These are phyloP conservation scores for Avicennia marina DNA, from an alignment of 257 asterid genomes.

Conservation along the genomic window DNA sequence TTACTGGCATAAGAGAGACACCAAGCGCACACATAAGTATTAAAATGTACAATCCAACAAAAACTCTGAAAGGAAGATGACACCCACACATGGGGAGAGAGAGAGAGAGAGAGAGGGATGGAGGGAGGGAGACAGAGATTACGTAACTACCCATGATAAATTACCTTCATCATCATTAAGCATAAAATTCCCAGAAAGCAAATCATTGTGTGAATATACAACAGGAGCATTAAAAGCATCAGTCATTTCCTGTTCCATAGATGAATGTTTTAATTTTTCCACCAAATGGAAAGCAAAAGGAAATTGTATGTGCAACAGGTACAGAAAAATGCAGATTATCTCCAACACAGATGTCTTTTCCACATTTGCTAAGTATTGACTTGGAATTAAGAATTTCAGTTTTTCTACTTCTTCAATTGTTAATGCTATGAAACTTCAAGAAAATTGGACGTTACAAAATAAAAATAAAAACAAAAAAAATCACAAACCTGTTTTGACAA, in stretches of 20 bases:
- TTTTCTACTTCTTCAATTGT: background rate
- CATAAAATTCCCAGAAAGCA: conserved; percentile 95
- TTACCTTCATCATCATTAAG: conserved; percentile 84
- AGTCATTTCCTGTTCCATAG: conserved; percentile 67
- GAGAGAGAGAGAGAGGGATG: too few relatives aligned
- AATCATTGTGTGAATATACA: conserved; percentile 78
- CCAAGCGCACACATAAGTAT: too few relatives aligned
- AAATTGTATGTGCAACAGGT: conserved; percentile 10
- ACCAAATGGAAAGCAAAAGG: conserved; percentile 1
- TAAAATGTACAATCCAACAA: too few relatives aligned
- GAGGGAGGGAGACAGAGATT: too few relatives aligned
- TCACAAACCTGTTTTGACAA: background rate
- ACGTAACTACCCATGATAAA: too few relatives aligned
- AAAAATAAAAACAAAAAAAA: background rate
- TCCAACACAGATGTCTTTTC: conserved; percentile 3
- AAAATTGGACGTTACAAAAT: background rate
- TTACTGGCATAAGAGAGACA: too few relatives aligned
- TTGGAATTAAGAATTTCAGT: background rate
- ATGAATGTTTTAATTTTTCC: conserved; percentile 7
- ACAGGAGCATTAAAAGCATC: conserved; percentile 67
- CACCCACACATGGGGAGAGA: too few relatives aligned
- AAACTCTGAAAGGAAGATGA: too few relatives aligned
- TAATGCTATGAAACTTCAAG: background rate
- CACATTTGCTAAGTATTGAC: too few relatives aligned
- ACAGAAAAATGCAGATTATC: conserved; percentile 9